Evolutionary conservation across 1,139 yeast genomes (phyloP), one percentile per base, ranked within the genome.

Genomic region (Scheffersomyces quercinus): DNA sequence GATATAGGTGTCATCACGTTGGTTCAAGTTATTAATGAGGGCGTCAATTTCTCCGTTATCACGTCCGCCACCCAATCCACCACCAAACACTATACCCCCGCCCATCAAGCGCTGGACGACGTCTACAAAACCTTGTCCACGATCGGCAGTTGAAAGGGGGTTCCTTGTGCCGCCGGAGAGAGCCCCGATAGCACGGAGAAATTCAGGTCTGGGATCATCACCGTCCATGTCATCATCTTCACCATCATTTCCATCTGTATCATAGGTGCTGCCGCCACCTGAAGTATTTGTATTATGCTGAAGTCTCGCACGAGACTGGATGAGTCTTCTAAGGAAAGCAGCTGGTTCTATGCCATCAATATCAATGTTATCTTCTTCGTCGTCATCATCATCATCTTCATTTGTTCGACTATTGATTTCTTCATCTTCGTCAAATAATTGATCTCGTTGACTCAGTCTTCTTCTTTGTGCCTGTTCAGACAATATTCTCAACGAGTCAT

Each of bases 1-100:
- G 24, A 77, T 44, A 46, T 65, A 79, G 0, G 81, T 64, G 50
- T 79, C 82, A 1, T 70, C 75, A 10, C 79, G 65, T 42, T 67
- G 73, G 31, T 60, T 61, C 37, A 82, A 59, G 33, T 74, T 76
- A 7, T 66, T 62, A 1, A 79, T 58, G 24, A 81, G 61, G 1
- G 66, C 66, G 33, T 65, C 64, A 36, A 76, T 68, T 48, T 78
- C 76, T 11, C 58, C 45, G 38, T 52, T 48, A 34, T 54, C 58
- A 41, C 65, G 43, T 5, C 49, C 14, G 13, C 11, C 62, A 1
- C 60, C 51, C 32, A 30, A n/a, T 3, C 45, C 49, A 2, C 67
- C 68, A 9, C 72, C 71, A 38, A 73, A 59, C 44, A 70, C 53
- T 1, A 59, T 53, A 5, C 77, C 46, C 5, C 52, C 77, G 42